Evolutionary conservation across 257 asterid genomes (phyloP).

Genomic region (Apocynum venetum): DNA sequence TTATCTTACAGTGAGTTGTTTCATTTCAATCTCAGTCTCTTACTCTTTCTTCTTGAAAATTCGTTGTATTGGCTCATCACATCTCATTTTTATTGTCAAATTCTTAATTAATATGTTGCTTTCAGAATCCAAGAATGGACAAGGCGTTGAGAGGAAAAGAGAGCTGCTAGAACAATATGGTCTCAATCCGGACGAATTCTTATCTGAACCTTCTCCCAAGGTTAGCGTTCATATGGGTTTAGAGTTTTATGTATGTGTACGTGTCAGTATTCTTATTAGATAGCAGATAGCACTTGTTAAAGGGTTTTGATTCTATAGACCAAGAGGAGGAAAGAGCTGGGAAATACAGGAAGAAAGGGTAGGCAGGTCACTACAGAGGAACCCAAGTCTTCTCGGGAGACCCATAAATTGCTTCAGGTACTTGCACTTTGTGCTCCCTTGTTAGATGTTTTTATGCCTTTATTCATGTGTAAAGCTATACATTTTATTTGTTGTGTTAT

Average conservation of each 20-base stretch:
- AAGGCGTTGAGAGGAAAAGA: constrained; percentile 43
- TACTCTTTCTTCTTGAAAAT: background rate
- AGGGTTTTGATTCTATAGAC: constrained; percentile 25
- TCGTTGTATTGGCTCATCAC: background rate
- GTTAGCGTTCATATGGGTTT: constrained; percentile 23
- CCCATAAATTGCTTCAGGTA: constrained; percentile 98
- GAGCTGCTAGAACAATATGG: constrained; percentile 75
- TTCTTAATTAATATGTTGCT: background rate
- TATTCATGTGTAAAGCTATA: background rate
- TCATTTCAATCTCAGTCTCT: background rate
- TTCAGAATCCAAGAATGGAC: constrained; percentile 55
- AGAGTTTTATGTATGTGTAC: background rate
- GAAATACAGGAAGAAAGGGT: constrained; percentile 28
- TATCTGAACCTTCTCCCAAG: constrained; percentile 64
- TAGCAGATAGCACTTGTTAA: background rate
- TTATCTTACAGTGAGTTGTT: constrained; percentile 54
- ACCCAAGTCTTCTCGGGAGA: constrained; percentile 63
- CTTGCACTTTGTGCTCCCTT: background rate
- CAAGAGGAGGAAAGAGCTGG: constrained; percentile 54
- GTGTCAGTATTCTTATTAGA: background rate
- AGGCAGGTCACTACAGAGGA: constrained; percentile 39
- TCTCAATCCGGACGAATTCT: constrained; percentile 63
- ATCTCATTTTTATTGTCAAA: background rate
- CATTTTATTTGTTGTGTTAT: background rate
- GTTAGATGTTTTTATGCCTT: background rate